These are phyloP conservation scores for Sclerotinia subarctica DNA, from an alignment of 2,329 filamentous ascomycete genomes.

Conservation along the genomic window DNA sequence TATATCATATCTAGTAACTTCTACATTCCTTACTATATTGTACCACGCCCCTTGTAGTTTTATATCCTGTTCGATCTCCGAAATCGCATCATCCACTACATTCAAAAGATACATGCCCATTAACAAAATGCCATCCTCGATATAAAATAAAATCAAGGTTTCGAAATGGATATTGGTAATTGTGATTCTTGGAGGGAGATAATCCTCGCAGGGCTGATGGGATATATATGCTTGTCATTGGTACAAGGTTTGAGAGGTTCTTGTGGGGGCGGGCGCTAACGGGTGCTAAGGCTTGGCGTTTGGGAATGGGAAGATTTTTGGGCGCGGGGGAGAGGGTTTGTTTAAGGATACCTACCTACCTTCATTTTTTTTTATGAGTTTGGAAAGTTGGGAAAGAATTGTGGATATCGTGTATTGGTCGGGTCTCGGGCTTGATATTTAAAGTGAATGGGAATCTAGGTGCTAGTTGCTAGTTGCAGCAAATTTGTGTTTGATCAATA, in stretches of 20 bases:
- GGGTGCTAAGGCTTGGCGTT: slow-evolving; percentile 1
- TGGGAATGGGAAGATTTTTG: neutral
- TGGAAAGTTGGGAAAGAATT: neutral
- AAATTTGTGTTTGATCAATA: neutral
- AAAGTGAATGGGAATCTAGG: neutral
- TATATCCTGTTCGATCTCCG: neutral
- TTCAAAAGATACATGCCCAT: neutral
- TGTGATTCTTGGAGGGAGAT: neutral
- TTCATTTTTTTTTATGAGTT: neutral
- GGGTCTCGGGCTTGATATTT: neutral
- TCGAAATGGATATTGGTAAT: too few species aligned
- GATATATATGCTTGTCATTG: slow-evolving; percentile 14
- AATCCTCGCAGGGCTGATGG: slow-evolving; percentile 7
- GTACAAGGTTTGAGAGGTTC: neutral
- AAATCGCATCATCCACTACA: neutral
- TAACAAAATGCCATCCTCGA: neutral
- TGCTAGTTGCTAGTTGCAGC: neutral
- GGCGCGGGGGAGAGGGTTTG: neutral
- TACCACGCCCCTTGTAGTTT: neutral
- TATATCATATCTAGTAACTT: neutral
- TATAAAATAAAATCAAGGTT: neutral
- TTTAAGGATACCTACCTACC: neutral
- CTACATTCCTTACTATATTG: neutral
- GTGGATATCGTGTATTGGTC: neutral
- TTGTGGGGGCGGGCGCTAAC: slow-evolving; percentile 8